phyloP scores from a whole-genome alignment of 768 basidiomycete genomes.

The Mycena albidolilacea region DNA sequence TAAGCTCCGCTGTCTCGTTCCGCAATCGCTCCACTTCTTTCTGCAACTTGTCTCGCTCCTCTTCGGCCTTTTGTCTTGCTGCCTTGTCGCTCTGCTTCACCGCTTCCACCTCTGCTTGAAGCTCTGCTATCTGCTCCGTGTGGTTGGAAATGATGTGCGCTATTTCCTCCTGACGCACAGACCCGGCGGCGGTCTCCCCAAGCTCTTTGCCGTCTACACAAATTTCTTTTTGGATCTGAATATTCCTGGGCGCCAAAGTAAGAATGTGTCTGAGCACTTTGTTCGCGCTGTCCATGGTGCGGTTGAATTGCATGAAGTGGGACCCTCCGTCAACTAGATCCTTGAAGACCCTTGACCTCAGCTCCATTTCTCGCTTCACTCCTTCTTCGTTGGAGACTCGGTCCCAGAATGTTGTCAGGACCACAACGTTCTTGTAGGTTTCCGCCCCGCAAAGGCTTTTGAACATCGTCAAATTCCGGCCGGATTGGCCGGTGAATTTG shows the following conservation, averaged over 20 bases:
- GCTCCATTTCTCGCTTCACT: not conserved
- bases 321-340: constrained; percentile 57
- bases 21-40: no score
- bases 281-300: constrained; percentile 48
- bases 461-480: constrained; percentile 61
- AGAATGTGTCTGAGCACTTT: constrained; percentile 50
- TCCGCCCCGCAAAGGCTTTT: constrained; percentile 57
- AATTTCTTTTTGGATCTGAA: constrained; percentile 57
- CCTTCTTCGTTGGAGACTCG: not conserved
- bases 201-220: constrained; percentile 56
- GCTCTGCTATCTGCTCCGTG: constrained; percentile 51
- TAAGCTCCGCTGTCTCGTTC: no score
- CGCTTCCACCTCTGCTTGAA: constrained; percentile 52
- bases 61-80: no score
- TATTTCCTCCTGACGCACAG: constrained; percentile 53
- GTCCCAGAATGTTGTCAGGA: constrained; percentile 9
- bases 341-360: constrained; percentile 39
- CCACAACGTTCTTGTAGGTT: constrained; percentile 1
- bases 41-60: no score
- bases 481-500: constrained; percentile 53
- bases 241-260: constrained; percentile 48
- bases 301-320: constrained; percentile 50
- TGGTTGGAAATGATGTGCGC: constrained; percentile 53
- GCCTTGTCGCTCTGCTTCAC: constrained; percentile 9
- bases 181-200: constrained; percentile 57